Base-by-base conservation (phyloP, 306 rosid genomes). In the Begonia peltatifolia region DNA sequence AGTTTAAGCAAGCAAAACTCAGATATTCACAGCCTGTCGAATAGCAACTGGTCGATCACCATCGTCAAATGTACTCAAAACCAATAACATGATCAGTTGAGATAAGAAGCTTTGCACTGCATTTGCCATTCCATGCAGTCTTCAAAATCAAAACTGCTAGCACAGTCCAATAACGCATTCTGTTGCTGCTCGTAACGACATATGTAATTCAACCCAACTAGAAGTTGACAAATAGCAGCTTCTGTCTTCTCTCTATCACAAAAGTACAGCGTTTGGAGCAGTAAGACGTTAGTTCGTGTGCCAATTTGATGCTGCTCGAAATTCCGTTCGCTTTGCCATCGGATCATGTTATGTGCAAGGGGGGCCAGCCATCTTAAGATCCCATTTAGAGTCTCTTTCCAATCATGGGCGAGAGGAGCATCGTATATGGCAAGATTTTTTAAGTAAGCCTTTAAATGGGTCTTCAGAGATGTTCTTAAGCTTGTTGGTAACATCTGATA, bases 131-230 rank as follows among this genome's bases (percentile, higher is more conserved):
- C 80, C 81, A 69, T 65, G 70, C 95, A 86, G 59, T 86, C 95
- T 68, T 86, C 99, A 50, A 86, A 79, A 73, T 83, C 85, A 52
- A 90, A 83, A 76, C 95, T 90, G 75, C 84, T 79, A 3, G 92
- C 86, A 25, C 95, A 83, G 58, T 85, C 99, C 53, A 90, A 68
- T 54, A 90, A 71, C 7, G 95, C 95, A 41, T 83, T 90, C 43
- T 90, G 95, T 68, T 90, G 99, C 51, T 83, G 95, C 65, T 90
- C 99, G 22, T 90, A 90, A 9, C 87, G 95, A 23, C 95, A 90
- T 38, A 90, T 86, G 69, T 90, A 90, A 70, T 86, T 90, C 75
- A 90, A 69, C 30, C 99, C 99, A 3, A 83, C 80, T 56, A 90
- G 94, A 64, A 86, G 88, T 63, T 79, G 74, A 52, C 94, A 86